phyloP scores from a whole-genome alignment of 2,329 filamentous ascomycete genomes.

The Lizonia empirigonia region DNA sequence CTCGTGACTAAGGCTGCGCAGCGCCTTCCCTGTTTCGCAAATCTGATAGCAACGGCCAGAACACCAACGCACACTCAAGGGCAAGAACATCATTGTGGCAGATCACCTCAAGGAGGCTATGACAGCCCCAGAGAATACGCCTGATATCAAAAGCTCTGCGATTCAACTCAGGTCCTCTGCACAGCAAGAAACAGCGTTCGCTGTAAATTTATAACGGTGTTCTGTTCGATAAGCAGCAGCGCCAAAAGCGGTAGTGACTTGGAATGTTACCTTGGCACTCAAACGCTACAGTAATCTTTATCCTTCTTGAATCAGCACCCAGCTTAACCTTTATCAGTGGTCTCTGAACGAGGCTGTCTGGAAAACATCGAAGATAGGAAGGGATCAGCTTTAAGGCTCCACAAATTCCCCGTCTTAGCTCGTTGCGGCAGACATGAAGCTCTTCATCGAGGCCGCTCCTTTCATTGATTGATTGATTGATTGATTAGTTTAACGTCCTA shows the following conservation, averaged over 20 bases:
- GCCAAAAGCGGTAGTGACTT: background rate
- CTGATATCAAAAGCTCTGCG: too few species aligned
- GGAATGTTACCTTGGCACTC: constrained; percentile 3
- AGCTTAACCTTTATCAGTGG: background rate
- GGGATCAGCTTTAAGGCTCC: too few species aligned
- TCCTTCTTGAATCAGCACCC: background rate
- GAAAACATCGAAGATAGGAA: background rate
- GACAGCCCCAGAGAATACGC: too few species aligned
- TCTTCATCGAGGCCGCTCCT: too few species aligned
- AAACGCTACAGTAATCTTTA: constrained; percentile 5
- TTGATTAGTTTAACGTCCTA: too few species aligned
- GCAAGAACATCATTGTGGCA: too few species aligned
- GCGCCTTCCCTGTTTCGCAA: background rate
- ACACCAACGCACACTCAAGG: background rate
- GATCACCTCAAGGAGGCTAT: too few species aligned
- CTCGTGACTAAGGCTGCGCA: constrained; percentile 6
- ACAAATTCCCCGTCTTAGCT: too few species aligned
- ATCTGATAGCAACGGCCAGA: background rate
- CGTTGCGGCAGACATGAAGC: too few species aligned
- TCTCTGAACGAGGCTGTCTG: too few species aligned
- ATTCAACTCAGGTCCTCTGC: too few species aligned
- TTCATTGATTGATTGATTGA: too few species aligned
- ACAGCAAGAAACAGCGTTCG: background rate
- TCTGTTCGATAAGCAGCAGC: constrained; percentile 1
- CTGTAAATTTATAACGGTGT: background rate